A percentile compares a stretch with the other conserved stretches of the same genome.
Conservation (phyloP, 164 flowering plant genomes). For the Aristolochia fimbriata region DNA sequence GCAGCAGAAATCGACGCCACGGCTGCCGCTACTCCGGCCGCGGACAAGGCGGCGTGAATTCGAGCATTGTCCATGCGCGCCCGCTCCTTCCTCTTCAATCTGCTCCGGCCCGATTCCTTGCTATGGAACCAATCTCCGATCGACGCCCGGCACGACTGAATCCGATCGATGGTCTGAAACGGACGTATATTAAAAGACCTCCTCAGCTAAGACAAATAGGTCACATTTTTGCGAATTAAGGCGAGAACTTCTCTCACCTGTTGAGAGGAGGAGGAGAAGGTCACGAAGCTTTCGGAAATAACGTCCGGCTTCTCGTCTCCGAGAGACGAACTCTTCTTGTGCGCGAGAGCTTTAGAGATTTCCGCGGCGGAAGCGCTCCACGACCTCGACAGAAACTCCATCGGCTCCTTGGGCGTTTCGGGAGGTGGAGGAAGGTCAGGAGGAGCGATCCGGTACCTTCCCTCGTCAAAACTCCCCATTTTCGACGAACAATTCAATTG, state of each 20-base stretch:
- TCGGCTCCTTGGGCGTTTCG: conserved; percentile 80
- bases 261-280: neutral
- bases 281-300: conserved; percentile 11
- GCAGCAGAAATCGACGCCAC: conserved; percentile 64
- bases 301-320: conserved; percentile 14
- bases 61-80: conserved; percentile 59
- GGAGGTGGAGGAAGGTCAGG: conserved; percentile 50
- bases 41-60: conserved; percentile 57
- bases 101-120: conserved; percentile 28
- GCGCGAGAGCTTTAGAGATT: conserved; percentile 66
- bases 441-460: conserved; percentile 34
- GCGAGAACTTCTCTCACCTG: too few relatives aligned
- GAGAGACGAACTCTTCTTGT: conserved; percentile 30
- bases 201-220: too few relatives aligned
- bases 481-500: conserved; percentile 22
- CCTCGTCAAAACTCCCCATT: conserved; percentile 22
- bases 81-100: conserved; percentile 61
- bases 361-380: conserved; percentile 90
- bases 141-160: conserved; percentile 17
- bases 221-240: too few relatives aligned
- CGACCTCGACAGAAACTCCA: conserved; percentile 87
- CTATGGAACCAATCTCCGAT: conserved; percentile 75
- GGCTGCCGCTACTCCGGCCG: conserved; percentile 82
- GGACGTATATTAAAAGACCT: neutral
- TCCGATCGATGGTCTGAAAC: conserved; percentile 19